Base-by-base conservation (phyloP, 23 red algal genomes). In the Gracilaria gracilis region DNA sequence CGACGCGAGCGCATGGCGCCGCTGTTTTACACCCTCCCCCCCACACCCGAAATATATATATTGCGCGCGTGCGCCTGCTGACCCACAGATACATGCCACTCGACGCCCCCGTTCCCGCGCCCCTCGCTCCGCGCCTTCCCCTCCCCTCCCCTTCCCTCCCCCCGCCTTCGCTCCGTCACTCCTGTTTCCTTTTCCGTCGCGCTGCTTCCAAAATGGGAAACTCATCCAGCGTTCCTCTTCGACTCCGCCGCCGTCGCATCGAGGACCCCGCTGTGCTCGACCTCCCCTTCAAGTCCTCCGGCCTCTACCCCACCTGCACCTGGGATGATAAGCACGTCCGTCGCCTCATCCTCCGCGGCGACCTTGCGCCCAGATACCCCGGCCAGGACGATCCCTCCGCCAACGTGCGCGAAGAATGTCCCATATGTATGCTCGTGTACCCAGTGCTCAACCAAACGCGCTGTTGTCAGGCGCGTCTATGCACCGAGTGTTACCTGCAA, bases 401-500 rank as follows among this genome's bases (percentile, higher is more conserved):
- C 15, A 57, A 46, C n/a, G 57, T 64, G 6, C 74, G 76, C 24
- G 93, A 95, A 37, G 93, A 95, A 76, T 89, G 93, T 48, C 93
- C 93, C 31, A 95, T 95, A 49, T 95, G 84, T 51, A 89, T 95
- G 78, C 74, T 95, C 28, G 67, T 85, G 13, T 95, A 95, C 76
- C 93, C 93, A n/a, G 85, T 82, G 29, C 80, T 95, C 55, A 95
- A 95, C 85, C 58, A 81, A 20, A 87, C 75, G 21, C 39, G 50
- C 9, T 95, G 93, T 34, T 95, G 84, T 46, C 57, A 34, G 4
- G 74, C 77, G 17, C 83, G 93, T 40, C 67, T 95, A 16, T 89
- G 93, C 84, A 90, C 93, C 75, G 93, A 95, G 37, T 95, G 93
- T 59, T 95, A 89, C 79, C 77, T 95, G 48, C 93, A 89, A 84